Evolutionary conservation across 2,329 filamentous ascomycete genomes (phyloP).

Genomic region (Chrysosphaeria jannelii): DNA sequence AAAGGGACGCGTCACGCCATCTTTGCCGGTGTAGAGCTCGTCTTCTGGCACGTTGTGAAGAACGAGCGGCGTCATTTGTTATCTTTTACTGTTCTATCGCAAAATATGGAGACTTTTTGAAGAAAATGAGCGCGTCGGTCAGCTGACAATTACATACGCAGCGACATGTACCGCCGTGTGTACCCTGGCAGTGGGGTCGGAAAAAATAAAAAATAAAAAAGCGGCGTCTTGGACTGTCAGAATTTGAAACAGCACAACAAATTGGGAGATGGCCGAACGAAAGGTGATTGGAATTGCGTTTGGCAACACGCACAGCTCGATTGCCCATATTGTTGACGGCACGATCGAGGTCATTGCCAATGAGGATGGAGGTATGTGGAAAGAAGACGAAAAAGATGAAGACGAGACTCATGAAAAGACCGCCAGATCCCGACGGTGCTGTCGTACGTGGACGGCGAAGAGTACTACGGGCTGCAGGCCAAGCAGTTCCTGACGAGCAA

Average conservation of each 20-base stretch:
- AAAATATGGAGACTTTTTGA: no score
- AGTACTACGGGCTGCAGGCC: constrained; percentile 87
- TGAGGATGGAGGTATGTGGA: constrained; percentile 61
- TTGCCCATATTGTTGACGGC: constrained; percentile 76
- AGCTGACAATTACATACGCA: not conserved
- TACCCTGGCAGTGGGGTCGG: no score
- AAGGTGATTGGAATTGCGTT: constrained; percentile 84
- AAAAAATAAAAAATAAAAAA: no score
- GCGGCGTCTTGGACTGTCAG: no score
- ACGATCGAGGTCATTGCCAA: constrained; percentile 96
- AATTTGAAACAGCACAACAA: no score
- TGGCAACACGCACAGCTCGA: constrained; percentile 95
- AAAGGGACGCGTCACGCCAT: constrained; percentile 32
- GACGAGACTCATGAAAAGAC: constrained; percentile 30
- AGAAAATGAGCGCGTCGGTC: no score
- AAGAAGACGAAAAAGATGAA: not conserved
- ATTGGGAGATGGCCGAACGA: no score
- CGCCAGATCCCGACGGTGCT: constrained; percentile 87
- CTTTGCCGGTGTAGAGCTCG: constrained; percentile 33
- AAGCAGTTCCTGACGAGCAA: constrained; percentile 86
- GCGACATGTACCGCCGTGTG: not conserved
- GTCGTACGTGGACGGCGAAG: constrained; percentile 84
- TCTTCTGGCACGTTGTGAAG: constrained; percentile 39
- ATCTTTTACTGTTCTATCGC: no score
- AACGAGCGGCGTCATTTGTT: constrained; percentile 33